phyloP scores from a whole-genome alignment of 176 grass and related monocot species.

The Cenchrus purpureus region DNA sequence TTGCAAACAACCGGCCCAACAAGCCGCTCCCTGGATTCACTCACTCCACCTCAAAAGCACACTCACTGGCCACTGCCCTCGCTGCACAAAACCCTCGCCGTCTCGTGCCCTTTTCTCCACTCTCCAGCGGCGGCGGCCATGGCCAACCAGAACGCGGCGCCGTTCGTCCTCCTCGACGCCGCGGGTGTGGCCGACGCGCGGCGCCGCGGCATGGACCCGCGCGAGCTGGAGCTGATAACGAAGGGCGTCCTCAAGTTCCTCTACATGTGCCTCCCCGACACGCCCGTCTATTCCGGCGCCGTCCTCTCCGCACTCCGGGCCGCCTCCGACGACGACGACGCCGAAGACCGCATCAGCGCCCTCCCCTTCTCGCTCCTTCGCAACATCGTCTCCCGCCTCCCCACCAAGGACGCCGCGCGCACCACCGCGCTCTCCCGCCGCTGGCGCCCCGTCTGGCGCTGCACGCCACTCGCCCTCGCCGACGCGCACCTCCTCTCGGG shows the following conservation, averaged over 20 bases:
- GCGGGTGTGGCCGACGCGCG: neutral
- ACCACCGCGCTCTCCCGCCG: neutral
- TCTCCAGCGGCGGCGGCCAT: conserved; percentile 23
- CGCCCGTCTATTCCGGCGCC: neutral
- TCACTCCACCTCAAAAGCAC: neutral
- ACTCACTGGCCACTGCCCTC: neutral
- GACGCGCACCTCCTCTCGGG: neutral
- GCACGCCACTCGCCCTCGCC: neutral
- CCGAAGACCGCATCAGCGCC: neutral
- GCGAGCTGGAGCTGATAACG: neutral
- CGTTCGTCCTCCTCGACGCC: neutral
- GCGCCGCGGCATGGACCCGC: neutral
- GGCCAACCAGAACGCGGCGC: neutral
- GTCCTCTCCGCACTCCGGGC: neutral
- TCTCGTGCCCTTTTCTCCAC: neutral
- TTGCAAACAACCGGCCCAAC: too few relatives aligned
- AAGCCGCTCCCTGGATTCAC: too few relatives aligned
- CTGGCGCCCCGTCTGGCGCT: conserved; percentile 18
- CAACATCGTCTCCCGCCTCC: conserved; percentile 27
- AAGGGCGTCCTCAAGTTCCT: neutral
- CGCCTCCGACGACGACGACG: neutral
- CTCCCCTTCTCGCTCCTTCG: conserved; percentile 13
- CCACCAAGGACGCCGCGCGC: conserved; percentile 7
- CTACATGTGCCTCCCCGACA: neutral
- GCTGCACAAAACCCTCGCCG: neutral